Base-by-base conservation (phyloP, 768 basidiomycete genomes). In the Zangia roseola region DNA sequence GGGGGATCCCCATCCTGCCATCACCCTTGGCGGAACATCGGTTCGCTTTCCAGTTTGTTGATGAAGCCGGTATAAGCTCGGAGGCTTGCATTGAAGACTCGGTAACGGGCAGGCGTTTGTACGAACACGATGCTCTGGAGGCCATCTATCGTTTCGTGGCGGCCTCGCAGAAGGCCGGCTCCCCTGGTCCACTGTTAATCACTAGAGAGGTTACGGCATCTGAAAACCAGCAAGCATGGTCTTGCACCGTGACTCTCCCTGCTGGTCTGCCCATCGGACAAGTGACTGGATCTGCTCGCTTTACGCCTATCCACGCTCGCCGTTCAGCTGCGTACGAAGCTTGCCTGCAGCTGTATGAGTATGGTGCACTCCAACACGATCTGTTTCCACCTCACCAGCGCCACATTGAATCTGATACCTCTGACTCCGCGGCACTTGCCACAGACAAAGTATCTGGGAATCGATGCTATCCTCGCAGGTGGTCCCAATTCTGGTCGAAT, bases 401-500 rank as follows among this genome's bases (percentile, higher is more conserved):
- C 19, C 25, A 41, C 35, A 43, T 40, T 28, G 40, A 49, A 26
- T 19, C 47, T 16, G 37, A 40, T n/a, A 10, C 41, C 10, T 35
- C 31, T 37, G 34, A 34, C 30, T 45, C 54, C 20, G 38, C 40
- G 28, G 25, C 43, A 35, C 49, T 64, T 35, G 47, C 51, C 12
- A 59, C 66, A 16, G 54, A 61, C 28, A 71, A 69, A 47, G 44
- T 53, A 4, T 56, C 67, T 35, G 81, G 82, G 10, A 76, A 78
- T 12, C 74, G 77, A 33, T 68, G 71, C 43, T 88, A 91, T 68
- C 63, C 69, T 12, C 75, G 78, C 52, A 85, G 79, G 63, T 65
- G 61, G 39, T 80, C 89, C n/a, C 67, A 73, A 33, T 88, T 92
- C 60, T 91, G 91, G 91, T 53, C 54, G 12, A 78, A 80, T 55